Base-by-base conservation (phyloP, 495 filamentous ascomycete species). In the Penicillium samsonianum region DNA sequence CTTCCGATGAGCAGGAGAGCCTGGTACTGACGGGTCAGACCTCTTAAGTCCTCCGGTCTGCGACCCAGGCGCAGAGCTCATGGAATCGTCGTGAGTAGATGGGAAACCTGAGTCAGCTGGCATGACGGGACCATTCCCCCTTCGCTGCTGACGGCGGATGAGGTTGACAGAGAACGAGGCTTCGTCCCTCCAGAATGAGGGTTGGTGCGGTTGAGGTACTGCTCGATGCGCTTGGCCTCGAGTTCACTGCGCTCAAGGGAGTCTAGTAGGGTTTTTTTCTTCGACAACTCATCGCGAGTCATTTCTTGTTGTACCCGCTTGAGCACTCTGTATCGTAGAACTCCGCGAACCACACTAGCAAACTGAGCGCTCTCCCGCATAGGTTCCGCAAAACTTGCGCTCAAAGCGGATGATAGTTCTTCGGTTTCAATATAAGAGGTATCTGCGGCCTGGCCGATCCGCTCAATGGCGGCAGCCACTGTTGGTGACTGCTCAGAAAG, bases 321-420 rank as follows among this genome's bases (percentile, higher is more conserved):
- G 40, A 98, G 72, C 2, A 96, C 86, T 9, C 94, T 78, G 63
- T 95, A 98, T 40, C 91, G 82, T 17, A 98, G 73, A 23, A 98
- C 92, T 52, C 77, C 88, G 17, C 94, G 84, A 11, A 98, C 94
- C 0, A 98, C 89, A 22, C 94, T 91, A 0, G 94, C 94, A 67
- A 98, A 98, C 65, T 98, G 94, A 16, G 94, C 94, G 60, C 88
- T 95, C 71, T 98, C 94, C 33, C 94, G 83, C 89, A 98, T 95
- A 4, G 94, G 94, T 65, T 98, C 94, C 0, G 94, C 93, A 71
- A 98, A 98, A 59, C 84, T 90, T 1, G 91, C 91, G 16, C 90
- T 90, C 35, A 98, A 70, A 0, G 87, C 85, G 2, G 83, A 82
- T 1, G 92, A 91, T 2, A 98, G 77, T 65, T 98, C 94, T 63